These are phyloP conservation scores for Cardamine occulta DNA, from an alignment of 345 rosid genomes.

Conservation along the genomic window DNA sequence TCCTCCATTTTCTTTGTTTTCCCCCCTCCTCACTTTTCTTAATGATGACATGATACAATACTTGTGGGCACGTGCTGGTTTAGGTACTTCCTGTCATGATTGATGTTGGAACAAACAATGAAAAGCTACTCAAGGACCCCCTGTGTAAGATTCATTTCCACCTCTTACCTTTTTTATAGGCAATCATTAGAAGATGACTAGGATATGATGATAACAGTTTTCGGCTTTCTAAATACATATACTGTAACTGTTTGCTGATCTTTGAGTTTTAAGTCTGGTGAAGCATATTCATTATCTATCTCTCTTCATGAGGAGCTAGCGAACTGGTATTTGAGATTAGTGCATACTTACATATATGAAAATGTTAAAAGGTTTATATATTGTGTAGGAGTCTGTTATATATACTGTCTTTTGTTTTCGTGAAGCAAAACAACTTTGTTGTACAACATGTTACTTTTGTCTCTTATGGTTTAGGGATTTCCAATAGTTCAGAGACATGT, in stretches of 20 bases:
- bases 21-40: not conserved
- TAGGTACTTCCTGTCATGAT: slow-evolving; percentile 99
- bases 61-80: slow-evolving; percentile 31
- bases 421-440: slow-evolving; percentile 8
- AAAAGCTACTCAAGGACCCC: slow-evolving; percentile 83
- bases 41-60: slow-evolving; percentile 18
- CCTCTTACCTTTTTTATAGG: slow-evolving; percentile 12
- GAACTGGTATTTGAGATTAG: not conserved
- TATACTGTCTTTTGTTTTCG: not conserved
- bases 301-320: not conserved
- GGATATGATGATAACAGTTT: not conserved
- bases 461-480: slow-evolving; percentile 5
- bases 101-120: slow-evolving; percentile 98
- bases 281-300: slow-evolving; percentile 4
- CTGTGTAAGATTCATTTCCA: slow-evolving; percentile 64
- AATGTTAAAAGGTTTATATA: slow-evolving; percentile 1
- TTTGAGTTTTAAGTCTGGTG: slow-evolving; percentile 19
- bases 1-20: not conserved
- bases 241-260: slow-evolving; percentile 30
- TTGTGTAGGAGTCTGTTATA: slow-evolving; percentile 3
- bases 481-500: slow-evolving; percentile 15
- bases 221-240: not conserved
- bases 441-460: not conserved
- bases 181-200: not conserved
- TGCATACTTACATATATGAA: not conserved